Base-by-base conservation (phyloP, 768 basidiomycete genomes). In the Crassisporium funariophilum region DNA sequence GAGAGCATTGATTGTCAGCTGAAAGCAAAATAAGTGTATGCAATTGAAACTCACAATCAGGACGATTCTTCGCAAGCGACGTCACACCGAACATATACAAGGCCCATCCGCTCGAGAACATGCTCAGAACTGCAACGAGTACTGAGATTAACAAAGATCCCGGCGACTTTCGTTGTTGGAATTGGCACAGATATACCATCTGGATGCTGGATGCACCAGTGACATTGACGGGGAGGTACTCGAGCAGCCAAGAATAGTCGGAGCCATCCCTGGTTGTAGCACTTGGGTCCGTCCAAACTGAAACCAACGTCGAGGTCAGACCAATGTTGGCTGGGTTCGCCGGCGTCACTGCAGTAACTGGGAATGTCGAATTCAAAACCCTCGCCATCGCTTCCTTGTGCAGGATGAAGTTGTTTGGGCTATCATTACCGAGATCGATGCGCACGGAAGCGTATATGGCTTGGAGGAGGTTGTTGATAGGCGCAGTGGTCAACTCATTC, bases 351-450 rank as follows among this genome's bases (percentile, higher is more conserved):
- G 15, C 23, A 12, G 51, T 52, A 4, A 36, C 40, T 22, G 51
- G 46, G 36, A 52, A 52, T 15, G 39, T 44, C n/a, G 39, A 19
- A n/a, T 25, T 36, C 20, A 53, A 20, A 17, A 41, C 36, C 13
- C 31, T 12, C 10, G 49, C 36, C 11, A 41, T 34, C 9, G 48
- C 34, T 6, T 44, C 29, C 12, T 40, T 36, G 44, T 61, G 54
- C 19, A 57, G 44, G 3, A 63, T 13, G 41, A 60, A 55, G 41
- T 63, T 61, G 47, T 61, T 61, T 0, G 56, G 58, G 17, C 50
- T 54, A 34, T 39, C 50, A 24, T 56, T 63, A 1, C 62, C 62
- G 3, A 63, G 41, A 24, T 63, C 62, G 15, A 63, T 25, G 27
- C 56, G 56, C 10, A 53, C 47, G 12, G 53, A 47, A 15, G 62